Base-by-base conservation (phyloP, 2,329 filamentous ascomycete species). In the Fusarium multiceps region DNA sequence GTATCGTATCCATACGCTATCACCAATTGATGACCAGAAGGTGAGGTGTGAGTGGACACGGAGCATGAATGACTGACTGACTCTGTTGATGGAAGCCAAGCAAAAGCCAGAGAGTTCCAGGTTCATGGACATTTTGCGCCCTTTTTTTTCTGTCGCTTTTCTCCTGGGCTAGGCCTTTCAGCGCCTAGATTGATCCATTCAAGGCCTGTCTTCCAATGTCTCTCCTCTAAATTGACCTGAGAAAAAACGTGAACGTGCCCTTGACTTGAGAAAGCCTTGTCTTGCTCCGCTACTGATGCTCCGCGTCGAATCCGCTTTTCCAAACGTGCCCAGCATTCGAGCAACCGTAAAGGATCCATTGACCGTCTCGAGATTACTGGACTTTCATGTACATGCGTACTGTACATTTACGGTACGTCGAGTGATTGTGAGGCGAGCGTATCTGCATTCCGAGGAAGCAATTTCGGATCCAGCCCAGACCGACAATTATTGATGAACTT, bases 101-200 rank as follows among this genome's bases (percentile, higher is more conserved):
- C 63, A 37, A 34, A 21, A 49, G n/a, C 28, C 16, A 32, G 20
- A 48, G 48, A 53, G 28, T 59, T 59, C 32, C 46, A 47, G 53
- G 46, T 58, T 51, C 42, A 59, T 46, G 25, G 34, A 21, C 20
- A 41, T 65, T 66, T 68, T 55, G 63, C 55, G 64, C 56, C 60
- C 59, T 65, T 68, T 69, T 59, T 65, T 60, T 56, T 57, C 34
- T 20, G 28, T 54, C 45, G 20, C 18, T 18, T 51, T 67, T 61
- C 55, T 59, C 41, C 46, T 64, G 45, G 40, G 43, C 63, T 66
- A 69, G 32, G 51, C 48, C 32, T 30, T 49, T 62, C 58, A 51
- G 63, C 55, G 63, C 63, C 68, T 71, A 72, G 72, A 73, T 74
- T 68, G 64, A 72, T 73, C 69, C 68, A 65, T 72, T 37, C 59